Conservation (phyloP, 2,329 filamentous ascomycete species). For the Metarhizium robertsii region DNA sequence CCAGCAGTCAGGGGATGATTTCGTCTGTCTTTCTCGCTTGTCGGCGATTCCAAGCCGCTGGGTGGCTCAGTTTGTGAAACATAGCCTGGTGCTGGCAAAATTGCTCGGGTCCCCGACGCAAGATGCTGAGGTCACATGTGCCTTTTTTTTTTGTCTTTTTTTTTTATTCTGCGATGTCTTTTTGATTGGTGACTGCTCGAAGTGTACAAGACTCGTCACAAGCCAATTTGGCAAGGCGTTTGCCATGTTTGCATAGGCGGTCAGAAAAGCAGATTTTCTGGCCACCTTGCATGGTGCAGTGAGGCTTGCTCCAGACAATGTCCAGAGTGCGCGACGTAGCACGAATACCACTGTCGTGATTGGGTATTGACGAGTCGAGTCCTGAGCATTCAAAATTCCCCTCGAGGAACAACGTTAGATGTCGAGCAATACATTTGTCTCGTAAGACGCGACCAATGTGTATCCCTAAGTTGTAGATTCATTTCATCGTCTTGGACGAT, state of each 20-base stretch:
- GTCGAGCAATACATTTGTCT: not conserved
- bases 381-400: not conserved
- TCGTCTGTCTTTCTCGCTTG: not conserved
- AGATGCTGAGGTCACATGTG: not conserved
- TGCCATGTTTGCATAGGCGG: not conserved
- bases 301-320: not conserved
- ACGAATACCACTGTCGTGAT: not conserved
- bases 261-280: not conserved
- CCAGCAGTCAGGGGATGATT: not conserved
- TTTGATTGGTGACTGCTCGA: not conserved
- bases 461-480: not conserved
- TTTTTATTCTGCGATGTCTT: not conserved
- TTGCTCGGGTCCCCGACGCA: not conserved
- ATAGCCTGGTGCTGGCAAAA: not conserved
- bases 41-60: not conserved
- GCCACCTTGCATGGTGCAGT: not conserved
- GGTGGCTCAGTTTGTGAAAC: not conserved
- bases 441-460: not conserved
- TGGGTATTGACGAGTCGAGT: not conserved
- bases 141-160: not conserved
- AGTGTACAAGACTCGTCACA: not conserved
- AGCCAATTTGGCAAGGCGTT: not conserved
- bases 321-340: not conserved
- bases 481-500: slow-evolving; percentile 8
- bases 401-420: not conserved